Evolutionary conservation across 2,329 filamentous ascomycete species (phyloP).

Genomic region (Ophiostoma triangulosporum): DNA sequence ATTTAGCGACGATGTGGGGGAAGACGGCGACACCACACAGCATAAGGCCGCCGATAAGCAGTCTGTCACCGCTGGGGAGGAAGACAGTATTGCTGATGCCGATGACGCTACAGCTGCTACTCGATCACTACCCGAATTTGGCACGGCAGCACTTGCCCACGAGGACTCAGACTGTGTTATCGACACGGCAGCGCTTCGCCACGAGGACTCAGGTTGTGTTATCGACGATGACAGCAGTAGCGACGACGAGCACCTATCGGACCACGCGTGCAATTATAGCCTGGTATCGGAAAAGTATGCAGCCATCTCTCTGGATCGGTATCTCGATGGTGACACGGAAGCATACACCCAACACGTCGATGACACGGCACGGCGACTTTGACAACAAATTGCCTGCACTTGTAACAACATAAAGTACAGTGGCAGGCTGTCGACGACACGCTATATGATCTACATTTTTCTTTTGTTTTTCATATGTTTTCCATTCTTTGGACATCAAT

Average conservation of each 20-base stretch:
- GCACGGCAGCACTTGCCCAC: too few species aligned
- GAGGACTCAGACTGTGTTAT: not conserved
- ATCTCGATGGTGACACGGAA: not conserved
- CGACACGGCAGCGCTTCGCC: too few species aligned
- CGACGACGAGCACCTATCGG: not conserved
- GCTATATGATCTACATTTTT: not conserved
- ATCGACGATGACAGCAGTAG: too few species aligned
- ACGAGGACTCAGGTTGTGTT: not conserved
- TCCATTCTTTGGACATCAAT: not conserved
- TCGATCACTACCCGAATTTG: too few species aligned
- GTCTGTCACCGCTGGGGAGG: too few species aligned
- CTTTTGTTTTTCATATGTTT: not conserved
- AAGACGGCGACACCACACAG: too few species aligned
- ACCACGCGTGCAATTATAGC: not conserved
- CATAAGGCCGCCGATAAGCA: too few species aligned
- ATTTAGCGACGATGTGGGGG: too few species aligned
- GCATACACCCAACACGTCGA: not conserved
- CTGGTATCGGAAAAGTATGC: not conserved
- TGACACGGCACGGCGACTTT: not conserved
- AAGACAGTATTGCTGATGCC: too few species aligned
- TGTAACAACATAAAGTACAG: not conserved
- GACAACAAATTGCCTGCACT: not conserved
- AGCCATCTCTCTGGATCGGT: not conserved
- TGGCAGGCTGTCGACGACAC: too few species aligned
- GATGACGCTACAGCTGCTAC: too few species aligned